These are phyloP conservation scores for Pyrenochaeta sp. DNA, from an alignment of 2,329 filamentous ascomycete species.

Conservation along the genomic window DNA sequence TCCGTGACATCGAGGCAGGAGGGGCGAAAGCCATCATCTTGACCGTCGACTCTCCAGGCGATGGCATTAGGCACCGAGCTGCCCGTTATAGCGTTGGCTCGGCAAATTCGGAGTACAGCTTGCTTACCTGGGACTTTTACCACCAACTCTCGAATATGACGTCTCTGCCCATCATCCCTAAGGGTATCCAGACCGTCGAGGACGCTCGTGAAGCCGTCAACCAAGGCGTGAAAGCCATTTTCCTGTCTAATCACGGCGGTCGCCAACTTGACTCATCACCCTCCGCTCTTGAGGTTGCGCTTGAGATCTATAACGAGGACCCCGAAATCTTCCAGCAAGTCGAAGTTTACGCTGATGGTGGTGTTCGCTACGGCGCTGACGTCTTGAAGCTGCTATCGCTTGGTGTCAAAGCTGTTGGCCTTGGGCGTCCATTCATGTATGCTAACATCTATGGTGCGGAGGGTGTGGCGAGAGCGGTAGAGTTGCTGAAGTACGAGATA, in stretches of 20 bases:
- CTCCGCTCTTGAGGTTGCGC: slow-evolving; percentile 76
- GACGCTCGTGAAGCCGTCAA: slow-evolving; percentile 50
- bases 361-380: slow-evolving; percentile 52
- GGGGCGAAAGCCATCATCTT: slow-evolving; percentile 53
- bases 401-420: slow-evolving; percentile 52
- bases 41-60: slow-evolving; percentile 53
- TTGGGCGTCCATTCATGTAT: slow-evolving; percentile 62
- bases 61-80: slow-evolving; percentile 49
- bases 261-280: slow-evolving; percentile 60
- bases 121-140: slow-evolving; percentile 47
- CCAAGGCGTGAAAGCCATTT: slow-evolving; percentile 50
- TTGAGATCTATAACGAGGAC: slow-evolving; percentile 72
- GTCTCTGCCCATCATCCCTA: slow-evolving; percentile 49
- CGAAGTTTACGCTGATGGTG: slow-evolving; percentile 53
- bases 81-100: slow-evolving; percentile 42
- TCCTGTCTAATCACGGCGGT: slow-evolving; percentile 54
- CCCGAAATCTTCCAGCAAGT: slow-evolving; percentile 51
- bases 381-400: slow-evolving; percentile 50
- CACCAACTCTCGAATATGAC: slow-evolving; percentile 49
- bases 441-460: slow-evolving; percentile 65
- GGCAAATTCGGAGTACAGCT: slow-evolving; percentile 41
- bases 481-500: slow-evolving; percentile 62
- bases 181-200: slow-evolving; percentile 52
- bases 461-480: slow-evolving; percentile 66
- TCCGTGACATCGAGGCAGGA: slow-evolving; percentile 40